Evolutionary conservation across 345 rosid genomes (phyloP).

Genomic region (Gossypium turneri): DNA sequence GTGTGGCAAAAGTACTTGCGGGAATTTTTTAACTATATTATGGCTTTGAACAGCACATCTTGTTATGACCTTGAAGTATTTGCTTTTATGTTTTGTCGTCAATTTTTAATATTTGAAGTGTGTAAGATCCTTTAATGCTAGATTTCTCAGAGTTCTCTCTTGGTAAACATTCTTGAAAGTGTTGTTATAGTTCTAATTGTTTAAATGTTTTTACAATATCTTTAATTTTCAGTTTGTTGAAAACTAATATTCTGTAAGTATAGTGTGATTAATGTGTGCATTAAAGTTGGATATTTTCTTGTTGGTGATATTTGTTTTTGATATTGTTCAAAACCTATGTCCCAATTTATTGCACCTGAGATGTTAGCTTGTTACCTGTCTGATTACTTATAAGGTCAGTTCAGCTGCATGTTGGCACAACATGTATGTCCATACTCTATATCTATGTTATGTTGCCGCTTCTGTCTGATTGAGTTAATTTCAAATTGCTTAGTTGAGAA

Average conservation of each 20-base stretch:
- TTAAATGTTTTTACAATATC: background rate
- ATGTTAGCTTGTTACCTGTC: background rate
- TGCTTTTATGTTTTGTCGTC: background rate
- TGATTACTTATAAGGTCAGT: background rate
- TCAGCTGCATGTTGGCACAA: background rate
- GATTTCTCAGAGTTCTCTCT: background rate
- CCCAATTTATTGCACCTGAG: background rate
- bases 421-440: background rate
- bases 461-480: background rate
- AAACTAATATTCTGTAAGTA: background rate
- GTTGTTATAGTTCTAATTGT: background rate
- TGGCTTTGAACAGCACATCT: background rate
- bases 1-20: background rate
- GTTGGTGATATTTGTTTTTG: background rate
- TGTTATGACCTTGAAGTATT: background rate
- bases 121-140: background rate
- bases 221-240: background rate
- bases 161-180: background rate
- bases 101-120: background rate
- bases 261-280: background rate
- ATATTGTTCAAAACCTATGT: background rate
- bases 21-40: background rate
- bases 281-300: background rate
- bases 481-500: background rate
- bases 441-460: background rate